Percentiles rank a stretch among this genome's conserved stretches.
Conservation (phyloP, 1,284 basidiomycete species). For the Coniferiporia sulphurascens region DNA sequence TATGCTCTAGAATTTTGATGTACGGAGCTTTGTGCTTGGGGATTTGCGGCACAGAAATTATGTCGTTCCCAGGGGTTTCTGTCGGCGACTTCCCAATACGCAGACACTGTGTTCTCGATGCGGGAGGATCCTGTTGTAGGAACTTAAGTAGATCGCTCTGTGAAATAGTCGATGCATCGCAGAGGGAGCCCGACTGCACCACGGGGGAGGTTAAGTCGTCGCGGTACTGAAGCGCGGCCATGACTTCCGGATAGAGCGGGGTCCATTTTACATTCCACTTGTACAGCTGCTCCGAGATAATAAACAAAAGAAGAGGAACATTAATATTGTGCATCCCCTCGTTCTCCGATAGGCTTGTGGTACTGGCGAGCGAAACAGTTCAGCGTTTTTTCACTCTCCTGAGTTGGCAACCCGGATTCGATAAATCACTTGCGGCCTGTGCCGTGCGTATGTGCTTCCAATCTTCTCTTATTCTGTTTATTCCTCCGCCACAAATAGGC, state of each 20-base stretch:
- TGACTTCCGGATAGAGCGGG: slow-evolving; percentile 80
- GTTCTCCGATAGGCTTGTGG: no score
- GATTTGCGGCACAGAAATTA: slow-evolving; percentile 47
- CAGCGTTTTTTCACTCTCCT: no score
- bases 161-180: slow-evolving; percentile 41
- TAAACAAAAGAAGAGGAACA: no score
- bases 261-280: slow-evolving; percentile 84
- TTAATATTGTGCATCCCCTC: no score
- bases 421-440: no score
- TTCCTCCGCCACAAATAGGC: no score
- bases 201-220: slow-evolving; percentile 44
- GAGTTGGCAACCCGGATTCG: no score
- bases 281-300: slow-evolving; percentile 66
- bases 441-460: no score
- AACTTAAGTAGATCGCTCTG: slow-evolving; percentile 44
- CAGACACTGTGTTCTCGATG: slow-evolving; percentile 38
- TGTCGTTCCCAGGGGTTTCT: neutral
- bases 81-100: slow-evolving; percentile 35
- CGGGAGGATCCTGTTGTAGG: slow-evolving; percentile 36
- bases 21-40: slow-evolving; percentile 92
- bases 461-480: no score
- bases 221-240: slow-evolving; percentile 66
- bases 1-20: slow-evolving; percentile 79
- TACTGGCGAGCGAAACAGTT: no score
- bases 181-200: slow-evolving; percentile 61